A percentile compares a stretch with the other conserved stretches of the same genome.
phyloP scores from a whole-genome alignment of 352 stramenopile genomes.

The Pythium dissotocum region DNA sequence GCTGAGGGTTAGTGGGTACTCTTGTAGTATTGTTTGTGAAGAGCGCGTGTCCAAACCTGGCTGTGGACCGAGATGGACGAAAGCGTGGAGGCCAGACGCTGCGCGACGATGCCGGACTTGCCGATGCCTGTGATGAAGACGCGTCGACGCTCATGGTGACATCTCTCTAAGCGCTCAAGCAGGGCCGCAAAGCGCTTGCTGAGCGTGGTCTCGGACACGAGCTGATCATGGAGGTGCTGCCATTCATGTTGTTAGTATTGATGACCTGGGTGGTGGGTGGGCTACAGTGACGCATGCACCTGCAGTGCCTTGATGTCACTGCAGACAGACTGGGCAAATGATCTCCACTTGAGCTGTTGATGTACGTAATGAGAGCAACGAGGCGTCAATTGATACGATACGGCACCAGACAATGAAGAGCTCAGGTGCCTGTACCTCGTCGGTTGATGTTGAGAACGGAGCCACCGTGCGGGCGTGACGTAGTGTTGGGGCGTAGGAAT shows the following conservation, averaged over 20 bases:
- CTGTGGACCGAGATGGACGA: constrained; percentile 73
- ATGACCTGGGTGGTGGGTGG: not conserved
- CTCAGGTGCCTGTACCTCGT: not conserved
- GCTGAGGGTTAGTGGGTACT: not conserved
- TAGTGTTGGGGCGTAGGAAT: not conserved
- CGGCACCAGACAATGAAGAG: not conserved
- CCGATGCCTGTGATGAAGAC: constrained; percentile 79
- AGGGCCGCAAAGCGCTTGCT: constrained; percentile 34
- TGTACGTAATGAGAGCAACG: not conserved
- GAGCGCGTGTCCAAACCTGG: constrained; percentile 34
- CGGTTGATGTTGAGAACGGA: not conserved
- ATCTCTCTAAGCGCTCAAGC: constrained; percentile 42
- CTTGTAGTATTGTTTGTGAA: not conserved
- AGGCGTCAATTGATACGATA: too few relatives aligned
- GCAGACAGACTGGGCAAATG: constrained; percentile 5
- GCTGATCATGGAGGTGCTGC: constrained; percentile 44
- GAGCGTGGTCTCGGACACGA: constrained; percentile 31
- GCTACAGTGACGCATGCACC: constrained; percentile 1
- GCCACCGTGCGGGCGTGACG: not conserved
- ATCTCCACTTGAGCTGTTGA: not conserved
- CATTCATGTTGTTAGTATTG: not conserved
- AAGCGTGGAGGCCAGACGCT: constrained; percentile 66
- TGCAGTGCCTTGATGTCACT: constrained; percentile 23
- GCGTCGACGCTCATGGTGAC: constrained; percentile 40
- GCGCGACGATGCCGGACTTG: constrained; percentile 79